These are phyloP conservation scores for Rhynchosporium secalis DNA, from an alignment of 2,329 filamentous ascomycete genomes.

Conservation along the genomic window DNA sequence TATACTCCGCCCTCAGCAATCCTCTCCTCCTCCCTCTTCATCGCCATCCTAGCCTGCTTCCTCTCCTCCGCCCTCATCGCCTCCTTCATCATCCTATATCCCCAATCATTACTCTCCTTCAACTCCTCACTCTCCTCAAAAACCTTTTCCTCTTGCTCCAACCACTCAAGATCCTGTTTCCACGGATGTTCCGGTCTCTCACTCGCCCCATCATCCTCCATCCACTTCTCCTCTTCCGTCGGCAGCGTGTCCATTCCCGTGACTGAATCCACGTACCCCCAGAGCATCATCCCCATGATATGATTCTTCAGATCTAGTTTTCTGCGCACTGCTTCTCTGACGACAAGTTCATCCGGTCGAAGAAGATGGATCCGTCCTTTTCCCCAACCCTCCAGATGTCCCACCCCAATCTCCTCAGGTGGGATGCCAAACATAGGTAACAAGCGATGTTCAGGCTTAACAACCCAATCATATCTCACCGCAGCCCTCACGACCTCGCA, in stretches of 20 bases:
- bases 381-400: conserved; percentile 59
- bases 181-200: conserved; percentile 13
- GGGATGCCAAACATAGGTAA: conserved; percentile 53
- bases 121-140: conserved; percentile 13
- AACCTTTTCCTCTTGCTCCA: conserved; percentile 1
- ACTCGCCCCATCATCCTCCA: conserved; percentile 48
- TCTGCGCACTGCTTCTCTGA: conserved; percentile 55
- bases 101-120: conserved; percentile 13
- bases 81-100: conserved; percentile 2
- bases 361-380: conserved; percentile 47
- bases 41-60: background rate
- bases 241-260: conserved; percentile 54
- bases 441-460: conserved; percentile 22
- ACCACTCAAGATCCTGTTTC: conserved; percentile 9
- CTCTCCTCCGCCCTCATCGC: conserved; percentile 3
- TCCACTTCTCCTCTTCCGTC: conserved; percentile 51
- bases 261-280: conserved; percentile 58
- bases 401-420: conserved; percentile 51
- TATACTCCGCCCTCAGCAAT: background rate
- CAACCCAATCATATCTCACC: conserved; percentile 55
- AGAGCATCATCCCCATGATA: conserved; percentile 59
- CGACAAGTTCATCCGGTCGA: conserved; percentile 59
- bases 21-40: background rate
- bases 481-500: conserved; percentile 57
- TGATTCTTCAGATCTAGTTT: conserved; percentile 54